A percentile compares a stretch with the other conserved stretches of the same genome.
Conservation (phyloP, 352 stramenopile genomes). For the Globisporangium megalacanthum region DNA sequence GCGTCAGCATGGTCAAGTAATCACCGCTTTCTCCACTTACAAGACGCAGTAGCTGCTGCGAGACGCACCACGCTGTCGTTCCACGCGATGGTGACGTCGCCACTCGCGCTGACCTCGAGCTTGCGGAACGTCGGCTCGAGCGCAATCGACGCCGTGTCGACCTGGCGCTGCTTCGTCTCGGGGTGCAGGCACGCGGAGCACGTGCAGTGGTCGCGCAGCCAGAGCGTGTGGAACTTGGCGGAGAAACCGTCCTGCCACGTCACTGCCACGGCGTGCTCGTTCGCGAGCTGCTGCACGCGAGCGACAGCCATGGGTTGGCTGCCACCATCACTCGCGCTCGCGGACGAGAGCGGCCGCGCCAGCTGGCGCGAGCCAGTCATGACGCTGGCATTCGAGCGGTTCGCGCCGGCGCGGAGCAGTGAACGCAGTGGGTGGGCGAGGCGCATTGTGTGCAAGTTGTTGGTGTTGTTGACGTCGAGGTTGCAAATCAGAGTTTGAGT, state of each 20-base stretch:
- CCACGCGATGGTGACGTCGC: conserved; percentile 52
- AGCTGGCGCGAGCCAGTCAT: not conserved
- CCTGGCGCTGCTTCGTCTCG: conserved; percentile 64
- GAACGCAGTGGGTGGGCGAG: conserved; percentile 7
- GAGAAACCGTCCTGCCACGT: conserved; percentile 74
- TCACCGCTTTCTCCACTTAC: not conserved
- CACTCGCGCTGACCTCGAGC: conserved; percentile 29
- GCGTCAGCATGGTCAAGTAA: not conserved
- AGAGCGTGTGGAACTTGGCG: conserved; percentile 82
- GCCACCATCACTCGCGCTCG: not conserved
- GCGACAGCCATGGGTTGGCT: conserved; percentile 9
- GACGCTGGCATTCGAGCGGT: not conserved
- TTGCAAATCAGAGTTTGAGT: not conserved
- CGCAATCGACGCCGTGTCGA: conserved; percentile 77
- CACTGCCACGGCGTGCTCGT: conserved; percentile 48
- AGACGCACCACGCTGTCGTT: conserved; percentile 38
- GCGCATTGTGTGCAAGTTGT: conserved; percentile 6
- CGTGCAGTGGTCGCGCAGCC: conserved; percentile 80
- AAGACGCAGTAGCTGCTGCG: too few species aligned
- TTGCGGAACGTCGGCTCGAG: conserved; percentile 37
- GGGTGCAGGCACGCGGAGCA: conserved; percentile 63
- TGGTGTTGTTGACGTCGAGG: not conserved
- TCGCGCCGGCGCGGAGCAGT: conserved; percentile 4
- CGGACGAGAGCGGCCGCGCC: not conserved
- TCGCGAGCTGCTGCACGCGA: conserved; percentile 45